Evolutionary conservation across 192 early-diverging fungal species (phyloP), one percentile per base, ranked within the genome.

Genomic region (Polychytrium aggregatum): DNA sequence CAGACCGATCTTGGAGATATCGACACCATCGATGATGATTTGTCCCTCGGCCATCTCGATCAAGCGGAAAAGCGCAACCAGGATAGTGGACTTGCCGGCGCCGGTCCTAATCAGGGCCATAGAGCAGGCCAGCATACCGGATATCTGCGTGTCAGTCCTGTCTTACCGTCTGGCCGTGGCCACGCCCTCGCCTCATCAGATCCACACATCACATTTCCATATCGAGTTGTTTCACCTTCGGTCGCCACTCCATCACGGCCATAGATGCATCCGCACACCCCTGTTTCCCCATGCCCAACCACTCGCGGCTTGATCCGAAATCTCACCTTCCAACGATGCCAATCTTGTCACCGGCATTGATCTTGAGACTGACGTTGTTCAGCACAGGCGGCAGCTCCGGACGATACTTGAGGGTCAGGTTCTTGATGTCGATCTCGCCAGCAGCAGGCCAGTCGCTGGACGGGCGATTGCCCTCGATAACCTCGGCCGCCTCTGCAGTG

Each of bases 291-390:
- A n/a, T n/a, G 11, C 11, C 31, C 11, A 33, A 11, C 31, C 4
- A 8, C 31, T 8, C 11, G 6, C 31, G 6, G 11, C 31, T 33
- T 11, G 31, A 33, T 8, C 31, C 31, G 6, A 33, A 11, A 33
- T 11, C 6, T 11, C n/a, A n/a, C 31, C 11, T 76, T 11, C 92
- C 92, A 39, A 92, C 89, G 38, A 97, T 81, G 34, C 89, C 93
- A 53, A 97, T 83, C 57, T 89, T 91, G 62, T 86, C 76, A 7
- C 67, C 66, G 20, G 82, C 73, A 2, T 66, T 65, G 37, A 90
- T 79, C 1, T 59, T 30, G 41, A 94, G 82, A 13, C 78, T 78
- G 10, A 99, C 59, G 41, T 78, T 62, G 40, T 85, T 83, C 14
- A 97, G 74, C 9, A 92, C 85, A 24, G 60, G 52, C 8, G 82